These are phyloP conservation scores for Candida mesenterica DNA, from an alignment of 1,139 yeast genomes.

Conservation along the genomic window DNA sequence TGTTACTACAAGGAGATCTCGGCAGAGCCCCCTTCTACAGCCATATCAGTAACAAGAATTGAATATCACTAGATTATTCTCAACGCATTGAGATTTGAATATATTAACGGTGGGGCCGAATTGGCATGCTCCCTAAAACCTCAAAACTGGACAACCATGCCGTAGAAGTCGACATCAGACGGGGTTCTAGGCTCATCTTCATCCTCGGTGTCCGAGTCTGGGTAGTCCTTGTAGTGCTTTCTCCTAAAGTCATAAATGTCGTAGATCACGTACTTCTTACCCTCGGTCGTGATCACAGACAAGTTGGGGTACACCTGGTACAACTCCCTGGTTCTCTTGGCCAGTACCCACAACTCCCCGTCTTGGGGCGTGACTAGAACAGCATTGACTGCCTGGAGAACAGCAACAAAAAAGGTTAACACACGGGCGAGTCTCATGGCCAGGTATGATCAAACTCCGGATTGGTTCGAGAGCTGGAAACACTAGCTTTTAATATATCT, in stretches of 20 bases:
- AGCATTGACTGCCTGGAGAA: conserved; percentile 4
- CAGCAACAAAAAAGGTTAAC: conserved; percentile 5
- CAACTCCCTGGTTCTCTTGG: conserved; percentile 7
- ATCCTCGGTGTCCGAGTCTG: conserved; percentile 9
- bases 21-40: no score
- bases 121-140: not conserved
- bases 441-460: not conserved
- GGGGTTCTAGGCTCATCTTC: conserved; percentile 10
- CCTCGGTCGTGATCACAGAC: conserved; percentile 7
- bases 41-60: no score
- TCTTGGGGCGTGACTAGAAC: conserved; percentile 4
- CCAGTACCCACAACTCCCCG: conserved; percentile 8
- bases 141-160: conserved; percentile 2
- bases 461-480: not conserved
- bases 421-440: not conserved
- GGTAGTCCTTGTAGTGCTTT: conserved; percentile 4
- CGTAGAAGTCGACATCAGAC: not conserved
- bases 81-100: no score
- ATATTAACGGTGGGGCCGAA: no score
- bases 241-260: conserved; percentile 9
- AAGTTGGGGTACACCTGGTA: conserved; percentile 9
- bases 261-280: conserved; percentile 8
- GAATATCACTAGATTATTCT: no score
- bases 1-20: no score
- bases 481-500: not conserved